phyloP scores from a whole-genome alignment of 495 filamentous ascomycete species.

The Geopyxis carbonaria region DNA sequence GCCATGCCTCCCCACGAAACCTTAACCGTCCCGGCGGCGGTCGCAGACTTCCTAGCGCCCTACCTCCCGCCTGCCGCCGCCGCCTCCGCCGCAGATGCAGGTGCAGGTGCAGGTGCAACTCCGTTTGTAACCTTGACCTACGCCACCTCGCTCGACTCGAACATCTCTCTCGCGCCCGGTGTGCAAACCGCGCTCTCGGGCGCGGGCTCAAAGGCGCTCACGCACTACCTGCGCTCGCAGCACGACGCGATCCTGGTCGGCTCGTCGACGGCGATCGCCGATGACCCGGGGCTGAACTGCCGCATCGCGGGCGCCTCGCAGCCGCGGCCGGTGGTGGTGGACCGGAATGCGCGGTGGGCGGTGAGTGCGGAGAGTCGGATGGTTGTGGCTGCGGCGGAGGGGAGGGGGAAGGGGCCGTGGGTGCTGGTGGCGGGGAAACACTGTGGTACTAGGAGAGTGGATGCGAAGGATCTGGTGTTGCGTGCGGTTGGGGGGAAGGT shows the following conservation, averaged over 20 bases:
- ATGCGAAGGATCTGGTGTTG: constrained; percentile 17
- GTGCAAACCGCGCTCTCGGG: constrained; percentile 66
- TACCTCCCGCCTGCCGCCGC: constrained; percentile 5
- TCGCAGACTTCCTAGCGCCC: constrained; percentile 1
- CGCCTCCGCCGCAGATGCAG: background rate
- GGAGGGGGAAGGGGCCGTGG: constrained; percentile 54
- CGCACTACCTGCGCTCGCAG: constrained; percentile 64
- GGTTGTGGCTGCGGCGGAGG: constrained; percentile 43
- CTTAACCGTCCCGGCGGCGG: background rate
- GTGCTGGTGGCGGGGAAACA: constrained; percentile 35
- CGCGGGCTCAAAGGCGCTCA: constrained; percentile 69
- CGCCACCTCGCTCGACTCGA: constrained; percentile 74
- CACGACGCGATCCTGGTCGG: constrained; percentile 79
- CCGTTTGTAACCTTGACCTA: constrained; percentile 61
- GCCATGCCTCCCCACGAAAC: too few relatives aligned
- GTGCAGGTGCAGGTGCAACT: background rate
- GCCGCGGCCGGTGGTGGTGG: constrained; percentile 62
- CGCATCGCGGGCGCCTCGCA: constrained; percentile 48
- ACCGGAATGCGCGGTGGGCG: constrained; percentile 54
- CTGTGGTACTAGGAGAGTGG: constrained; percentile 15
- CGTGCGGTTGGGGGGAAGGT: constrained; percentile 28
- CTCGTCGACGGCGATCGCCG: constrained; percentile 62
- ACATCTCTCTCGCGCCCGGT: constrained; percentile 55
- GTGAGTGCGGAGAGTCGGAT: constrained; percentile 42
- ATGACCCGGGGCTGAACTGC: constrained; percentile 73